Conservation (phyloP, 2,329 filamentous ascomycete species). For the Pestalotiopsis sp. region DNA sequence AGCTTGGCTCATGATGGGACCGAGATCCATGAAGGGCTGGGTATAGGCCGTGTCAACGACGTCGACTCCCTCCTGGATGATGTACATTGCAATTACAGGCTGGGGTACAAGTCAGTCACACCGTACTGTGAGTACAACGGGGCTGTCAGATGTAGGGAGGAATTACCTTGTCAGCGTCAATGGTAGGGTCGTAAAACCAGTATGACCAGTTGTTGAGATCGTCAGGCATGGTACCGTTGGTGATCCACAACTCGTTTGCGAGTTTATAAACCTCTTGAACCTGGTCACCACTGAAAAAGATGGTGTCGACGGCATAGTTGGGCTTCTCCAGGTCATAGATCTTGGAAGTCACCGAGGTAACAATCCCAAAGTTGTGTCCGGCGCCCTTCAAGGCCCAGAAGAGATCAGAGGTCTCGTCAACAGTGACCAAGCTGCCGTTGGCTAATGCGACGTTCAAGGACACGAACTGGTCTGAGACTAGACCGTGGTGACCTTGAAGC, state of each 20-base stretch:
- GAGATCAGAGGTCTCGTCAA: slow-evolving; percentile 47
- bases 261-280: slow-evolving; percentile 14
- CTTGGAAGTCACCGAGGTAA: slow-evolving; percentile 12
- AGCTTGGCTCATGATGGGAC: background rate
- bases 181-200: slow-evolving; percentile 2
- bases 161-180: slow-evolving; percentile 11
- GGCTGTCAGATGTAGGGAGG: no score
- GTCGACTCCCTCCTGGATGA: slow-evolving; percentile 10
- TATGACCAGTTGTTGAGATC: slow-evolving; percentile 9
- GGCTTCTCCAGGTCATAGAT: slow-evolving; percentile 26
- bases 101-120: background rate
- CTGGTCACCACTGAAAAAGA: slow-evolving; percentile 15
- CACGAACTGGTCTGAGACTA: slow-evolving; percentile 54
- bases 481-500: slow-evolving; percentile 54
- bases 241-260: slow-evolving; percentile 4
- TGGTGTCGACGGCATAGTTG: slow-evolving; percentile 13
- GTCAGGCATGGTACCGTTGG: slow-evolving; percentile 1
- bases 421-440: slow-evolving; percentile 41
- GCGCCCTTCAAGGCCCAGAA: slow-evolving; percentile 61
- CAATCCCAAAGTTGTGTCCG: slow-evolving; percentile 34
- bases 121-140: no score
- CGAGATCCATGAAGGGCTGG: background rate
- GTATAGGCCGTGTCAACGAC: background rate
- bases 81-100: slow-evolving; percentile 1
- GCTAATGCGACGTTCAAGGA: slow-evolving; percentile 54